Evolutionary conservation across 352 stramenopile species (phyloP).

Genomic region (Pythium phragmitis): DNA sequence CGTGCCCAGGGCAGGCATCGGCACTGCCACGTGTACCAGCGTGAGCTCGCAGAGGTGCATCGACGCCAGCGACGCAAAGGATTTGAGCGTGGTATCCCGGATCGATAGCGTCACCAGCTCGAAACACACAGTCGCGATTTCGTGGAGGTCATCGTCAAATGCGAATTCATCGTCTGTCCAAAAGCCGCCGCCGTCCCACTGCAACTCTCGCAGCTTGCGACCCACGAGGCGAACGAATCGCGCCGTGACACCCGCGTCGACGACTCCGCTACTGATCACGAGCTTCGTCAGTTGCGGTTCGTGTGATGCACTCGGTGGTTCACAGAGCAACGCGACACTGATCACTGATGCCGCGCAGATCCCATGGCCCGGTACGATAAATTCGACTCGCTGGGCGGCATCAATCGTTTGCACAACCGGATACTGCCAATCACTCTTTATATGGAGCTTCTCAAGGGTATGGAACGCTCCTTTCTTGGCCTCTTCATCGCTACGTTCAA

Average conservation of each 20-base stretch:
- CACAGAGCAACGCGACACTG: background rate
- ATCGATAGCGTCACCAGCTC: background rate
- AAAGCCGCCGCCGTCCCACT: background rate
- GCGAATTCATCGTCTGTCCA: background rate
- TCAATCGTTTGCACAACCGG: background rate
- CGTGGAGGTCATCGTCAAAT: background rate
- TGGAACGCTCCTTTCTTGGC: background rate
- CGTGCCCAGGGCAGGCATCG: background rate
- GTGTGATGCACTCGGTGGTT: background rate
- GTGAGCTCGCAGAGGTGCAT: background rate
- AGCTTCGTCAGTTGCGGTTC: background rate
- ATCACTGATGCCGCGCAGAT: background rate
- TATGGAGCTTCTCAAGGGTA: background rate
- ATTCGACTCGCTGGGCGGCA: background rate
- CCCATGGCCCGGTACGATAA: conserved; percentile 2
- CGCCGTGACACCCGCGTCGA: background rate
- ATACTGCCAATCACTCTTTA: background rate
- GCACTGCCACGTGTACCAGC: background rate
- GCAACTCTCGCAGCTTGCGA: background rate
- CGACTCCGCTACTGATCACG: background rate
- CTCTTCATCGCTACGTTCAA: background rate
- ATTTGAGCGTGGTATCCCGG: background rate
- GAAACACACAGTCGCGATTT: background rate
- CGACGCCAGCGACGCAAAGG: background rate
- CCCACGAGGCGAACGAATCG: background rate